Evolutionary conservation across 2,329 filamentous ascomycete genomes (phyloP).

Genomic region (Trichoderma breve): DNA sequence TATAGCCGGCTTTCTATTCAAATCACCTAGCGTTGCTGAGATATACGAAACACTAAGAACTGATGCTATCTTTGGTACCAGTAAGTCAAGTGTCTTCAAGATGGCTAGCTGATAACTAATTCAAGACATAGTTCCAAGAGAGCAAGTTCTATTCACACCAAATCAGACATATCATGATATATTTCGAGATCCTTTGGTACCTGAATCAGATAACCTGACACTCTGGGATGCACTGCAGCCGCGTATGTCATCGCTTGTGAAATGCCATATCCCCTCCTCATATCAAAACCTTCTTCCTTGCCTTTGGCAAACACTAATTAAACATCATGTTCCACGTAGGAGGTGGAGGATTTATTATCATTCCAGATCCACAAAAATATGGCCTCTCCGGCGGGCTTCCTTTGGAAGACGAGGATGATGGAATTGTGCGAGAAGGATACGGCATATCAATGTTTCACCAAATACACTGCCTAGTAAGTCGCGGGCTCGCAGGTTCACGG

Average conservation of each 20-base stretch:
- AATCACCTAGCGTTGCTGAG: background rate
- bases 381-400: slow-evolving; percentile 28
- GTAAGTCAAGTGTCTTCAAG: background rate
- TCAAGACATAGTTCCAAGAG: background rate
- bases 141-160: background rate
- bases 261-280: background rate
- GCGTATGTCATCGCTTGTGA: background rate
- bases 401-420: slow-evolving; percentile 37
- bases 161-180: background rate
- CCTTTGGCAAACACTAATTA: background rate
- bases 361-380: background rate
- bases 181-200: background rate
- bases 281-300: background rate
- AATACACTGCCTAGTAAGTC: slow-evolving; percentile 25
- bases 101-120: background rate
- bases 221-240: background rate
- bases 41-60: background rate
- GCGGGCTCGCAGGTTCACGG: slow-evolving; percentile 48
- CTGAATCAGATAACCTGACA: background rate
- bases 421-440: background rate
- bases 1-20: background rate
- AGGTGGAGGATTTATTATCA: background rate
- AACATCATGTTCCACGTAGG: background rate
- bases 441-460: background rate
- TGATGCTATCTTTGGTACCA: background rate